phyloP scores from a whole-genome alignment of 164 flowering plant genomes.

The Kingdonia uniflora region DNA sequence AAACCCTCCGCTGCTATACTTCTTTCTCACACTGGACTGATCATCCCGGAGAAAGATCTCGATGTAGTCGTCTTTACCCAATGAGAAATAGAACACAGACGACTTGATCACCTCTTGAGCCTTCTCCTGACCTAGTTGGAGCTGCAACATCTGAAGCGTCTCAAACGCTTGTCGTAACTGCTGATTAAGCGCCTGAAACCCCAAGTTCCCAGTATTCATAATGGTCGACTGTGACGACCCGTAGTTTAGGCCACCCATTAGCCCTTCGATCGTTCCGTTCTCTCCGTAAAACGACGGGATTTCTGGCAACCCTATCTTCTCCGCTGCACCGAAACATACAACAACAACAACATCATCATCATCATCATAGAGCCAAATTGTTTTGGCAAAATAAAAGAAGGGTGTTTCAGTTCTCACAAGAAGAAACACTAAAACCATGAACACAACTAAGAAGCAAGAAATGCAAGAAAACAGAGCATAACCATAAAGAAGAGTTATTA shows the following conservation, averaged over 20 bases:
- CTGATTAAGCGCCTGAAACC: conserved; percentile 44
- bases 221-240: conserved; percentile 65
- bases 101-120: conserved; percentile 28
- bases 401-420: not conserved
- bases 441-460: not conserved
- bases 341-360: not conserved
- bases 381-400: not conserved
- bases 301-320: conserved; percentile 42
- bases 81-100: conserved; percentile 55
- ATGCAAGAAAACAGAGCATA: not conserved
- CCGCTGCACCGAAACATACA: conserved; percentile 31
- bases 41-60: conserved; percentile 24
- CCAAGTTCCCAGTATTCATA: conserved; percentile 23
- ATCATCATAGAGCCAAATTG: not conserved
- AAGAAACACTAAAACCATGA: not conserved
- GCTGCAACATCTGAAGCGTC: conserved; percentile 52
- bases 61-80: conserved; percentile 63
- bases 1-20: conserved; percentile 17
- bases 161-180: conserved; percentile 64
- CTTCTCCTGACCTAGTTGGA: conserved; percentile 28
- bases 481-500: conserved; percentile 14
- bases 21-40: conserved; percentile 12
- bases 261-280: conserved; percentile 41
- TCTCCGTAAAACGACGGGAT: conserved; percentile 40
- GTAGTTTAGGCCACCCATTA: conserved; percentile 46